Base-by-base conservation (phyloP, 2,329 filamentous ascomycete species). In the Calonectria pteridis region DNA sequence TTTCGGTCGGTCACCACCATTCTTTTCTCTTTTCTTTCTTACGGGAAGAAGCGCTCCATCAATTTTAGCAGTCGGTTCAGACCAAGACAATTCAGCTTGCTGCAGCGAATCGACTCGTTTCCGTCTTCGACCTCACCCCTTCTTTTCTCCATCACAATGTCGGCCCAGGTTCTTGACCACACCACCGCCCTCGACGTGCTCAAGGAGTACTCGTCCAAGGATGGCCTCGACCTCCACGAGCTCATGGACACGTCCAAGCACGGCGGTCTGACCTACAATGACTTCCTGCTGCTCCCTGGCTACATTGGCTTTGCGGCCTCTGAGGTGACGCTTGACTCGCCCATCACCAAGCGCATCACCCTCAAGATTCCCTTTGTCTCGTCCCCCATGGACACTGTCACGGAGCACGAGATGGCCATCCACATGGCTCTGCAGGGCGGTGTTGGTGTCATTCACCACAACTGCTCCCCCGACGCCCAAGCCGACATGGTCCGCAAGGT, bases 401-500 rank as follows among this genome's bases (percentile, higher is more conserved):
- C 97, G 53, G 97, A 99, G 89, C 94, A 98, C 88, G 96, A 98
- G 85, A 99, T 99, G 97, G 97, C 97, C 77, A 98, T 99, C 81
- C 95, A 98, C 88, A 98, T 97, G 91, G 95, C 95, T 67, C 90
- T 97, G 37, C 93, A 97, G 83, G 95, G 95, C 81, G 95, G 95
- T 82, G 89, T 97, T 23, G 95, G 97, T 87, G 95, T 99, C 80
- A 98, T 99, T 80, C 97, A 99, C 90, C 97, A 99, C 91, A 99
- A 99, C 90, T 99, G 97, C 91, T 97, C 96, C n/a, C 91, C 96
- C 35, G 95, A 98, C 33, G 94, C 95, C 70, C 97, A 99, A 89
- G 97, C 97, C 78, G 96, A 98, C 88, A 99, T 99, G 97, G 95
- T 99, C 79, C 92, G 95, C 86, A 98, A 98, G 89, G 97, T 99